These are phyloP conservation scores for Solanum aculeatissimum DNA, from an alignment of 305 asterid species.

Conservation along the genomic window DNA sequence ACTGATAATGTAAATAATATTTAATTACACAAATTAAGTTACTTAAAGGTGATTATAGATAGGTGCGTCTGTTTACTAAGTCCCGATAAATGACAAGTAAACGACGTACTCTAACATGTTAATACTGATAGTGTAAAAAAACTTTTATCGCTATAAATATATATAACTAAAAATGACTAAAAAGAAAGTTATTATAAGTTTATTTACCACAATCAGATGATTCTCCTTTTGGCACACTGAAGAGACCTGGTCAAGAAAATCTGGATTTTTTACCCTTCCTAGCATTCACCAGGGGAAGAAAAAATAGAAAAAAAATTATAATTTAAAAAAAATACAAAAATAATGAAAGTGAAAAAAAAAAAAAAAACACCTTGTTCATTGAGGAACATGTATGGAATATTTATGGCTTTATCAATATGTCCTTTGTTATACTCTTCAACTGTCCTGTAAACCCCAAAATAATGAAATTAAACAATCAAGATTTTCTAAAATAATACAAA, in stretches of 20 bases:
- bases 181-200: neutral
- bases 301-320: neutral
- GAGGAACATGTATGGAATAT: conserved; percentile 13
- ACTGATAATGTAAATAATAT: neutral
- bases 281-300: neutral
- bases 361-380: neutral
- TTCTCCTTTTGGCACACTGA: conserved; percentile 6
- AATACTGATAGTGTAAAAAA: neutral
- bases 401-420: conserved; percentile 6
- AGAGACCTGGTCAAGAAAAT: conserved; percentile 6
- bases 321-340: neutral
- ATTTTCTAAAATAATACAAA: neutral
- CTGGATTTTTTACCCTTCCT: conserved; percentile 14
- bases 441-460: neutral
- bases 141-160: neutral
- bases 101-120: neutral
- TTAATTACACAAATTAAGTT: neutral
- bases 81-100: neutral
- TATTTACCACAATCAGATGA: conserved; percentile 12
- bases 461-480: neutral
- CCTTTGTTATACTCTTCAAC: conserved; percentile 8
- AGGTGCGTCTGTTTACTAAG: neutral
- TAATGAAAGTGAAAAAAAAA: neutral
- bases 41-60: neutral
- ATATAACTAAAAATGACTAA: too few relatives aligned